Conservation (phyloP, 176 grass and related monocot species). For the Ensete ventricosum region DNA sequence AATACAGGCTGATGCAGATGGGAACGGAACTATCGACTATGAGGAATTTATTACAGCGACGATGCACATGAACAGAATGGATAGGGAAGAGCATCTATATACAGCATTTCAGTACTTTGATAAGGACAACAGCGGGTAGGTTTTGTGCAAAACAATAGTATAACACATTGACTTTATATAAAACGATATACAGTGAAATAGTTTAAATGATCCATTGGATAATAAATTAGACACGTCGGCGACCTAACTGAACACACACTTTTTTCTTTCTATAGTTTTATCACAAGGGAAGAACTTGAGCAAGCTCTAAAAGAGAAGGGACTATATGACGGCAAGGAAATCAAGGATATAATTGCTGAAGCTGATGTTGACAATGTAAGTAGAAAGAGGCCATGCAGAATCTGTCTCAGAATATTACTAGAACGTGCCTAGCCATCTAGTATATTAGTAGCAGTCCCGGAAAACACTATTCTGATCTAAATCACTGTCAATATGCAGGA, state of each 20-base stretch:
- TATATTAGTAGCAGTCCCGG: no score
- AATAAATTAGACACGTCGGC: not conserved
- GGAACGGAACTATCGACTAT: constrained; percentile 9
- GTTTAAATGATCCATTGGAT: not conserved
- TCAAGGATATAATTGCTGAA: not conserved
- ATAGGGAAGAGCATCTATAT: constrained; percentile 9
- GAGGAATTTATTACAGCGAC: constrained; percentile 8
- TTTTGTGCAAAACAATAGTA: not conserved
- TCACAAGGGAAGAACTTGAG: constrained; percentile 3
- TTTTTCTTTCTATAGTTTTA: not conserved
- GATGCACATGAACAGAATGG: constrained; percentile 12
- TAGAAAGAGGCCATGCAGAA: not conserved
- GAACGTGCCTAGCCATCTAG: no score
- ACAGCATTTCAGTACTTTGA: constrained; percentile 6
- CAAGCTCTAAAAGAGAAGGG: constrained; percentile 8
- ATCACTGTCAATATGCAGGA: not conserved
- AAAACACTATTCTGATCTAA: not conserved
- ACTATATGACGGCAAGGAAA: not conserved
- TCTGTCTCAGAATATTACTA: no score
- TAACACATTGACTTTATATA: not conserved
- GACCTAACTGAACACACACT: not conserved
- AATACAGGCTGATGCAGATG: constrained; percentile 2
- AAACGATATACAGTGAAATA: no score
- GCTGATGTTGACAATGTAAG: constrained; percentile 11
- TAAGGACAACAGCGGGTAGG: constrained; percentile 1